These are phyloP conservation scores for Backusella morwellensis DNA, from an alignment of 192 early-diverging fungal species.

Conservation along the genomic window DNA sequence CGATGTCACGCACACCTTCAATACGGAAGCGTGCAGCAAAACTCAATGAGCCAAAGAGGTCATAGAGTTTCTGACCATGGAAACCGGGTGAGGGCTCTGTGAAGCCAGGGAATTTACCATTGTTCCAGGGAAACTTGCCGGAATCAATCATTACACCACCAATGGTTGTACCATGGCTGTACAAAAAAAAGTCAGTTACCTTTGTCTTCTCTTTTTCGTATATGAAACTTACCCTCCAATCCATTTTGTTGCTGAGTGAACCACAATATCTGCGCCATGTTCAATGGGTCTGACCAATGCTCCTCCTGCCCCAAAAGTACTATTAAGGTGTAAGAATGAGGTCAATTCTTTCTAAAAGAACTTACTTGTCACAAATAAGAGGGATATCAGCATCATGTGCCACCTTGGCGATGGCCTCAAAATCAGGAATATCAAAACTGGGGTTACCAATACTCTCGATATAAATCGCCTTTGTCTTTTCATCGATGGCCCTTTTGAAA, in stretches of 20 bases:
- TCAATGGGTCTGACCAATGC: slow-evolving; percentile 80
- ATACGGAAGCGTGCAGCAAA: slow-evolving; percentile 77
- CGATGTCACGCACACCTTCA: slow-evolving; percentile 84
- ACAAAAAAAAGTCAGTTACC: slow-evolving; percentile 11
- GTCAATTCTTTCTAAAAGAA: not conserved
- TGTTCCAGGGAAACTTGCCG: slow-evolving; percentile 87
- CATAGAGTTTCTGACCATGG: slow-evolving; percentile 85
- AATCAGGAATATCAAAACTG: slow-evolving; percentile 85
- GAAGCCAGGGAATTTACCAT: slow-evolving; percentile 84
- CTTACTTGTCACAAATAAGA: slow-evolving; percentile 84
- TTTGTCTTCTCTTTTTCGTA: not conserved
- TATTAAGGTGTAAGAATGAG: not conserved
- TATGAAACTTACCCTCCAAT: slow-evolving; percentile 46
- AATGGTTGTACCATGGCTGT: slow-evolving; percentile 87
- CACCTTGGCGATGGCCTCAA: slow-evolving; percentile 74
- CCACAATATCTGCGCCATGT: slow-evolving; percentile 91
- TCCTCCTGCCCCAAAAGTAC: slow-evolving; percentile 89
- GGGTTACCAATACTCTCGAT: slow-evolving; percentile 93
- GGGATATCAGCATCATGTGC: slow-evolving; percentile 83
- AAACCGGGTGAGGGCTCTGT: slow-evolving; percentile 81
- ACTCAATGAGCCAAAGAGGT: slow-evolving; percentile 75
- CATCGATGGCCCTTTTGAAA: slow-evolving; percentile 77
- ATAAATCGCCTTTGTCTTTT: slow-evolving; percentile 88
- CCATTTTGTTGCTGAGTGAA: slow-evolving; percentile 96
- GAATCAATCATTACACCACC: slow-evolving; percentile 85